These are phyloP conservation scores for Nemania sp. DNA, from an alignment of 2,329 filamentous ascomycete species.

Conservation along the genomic window DNA sequence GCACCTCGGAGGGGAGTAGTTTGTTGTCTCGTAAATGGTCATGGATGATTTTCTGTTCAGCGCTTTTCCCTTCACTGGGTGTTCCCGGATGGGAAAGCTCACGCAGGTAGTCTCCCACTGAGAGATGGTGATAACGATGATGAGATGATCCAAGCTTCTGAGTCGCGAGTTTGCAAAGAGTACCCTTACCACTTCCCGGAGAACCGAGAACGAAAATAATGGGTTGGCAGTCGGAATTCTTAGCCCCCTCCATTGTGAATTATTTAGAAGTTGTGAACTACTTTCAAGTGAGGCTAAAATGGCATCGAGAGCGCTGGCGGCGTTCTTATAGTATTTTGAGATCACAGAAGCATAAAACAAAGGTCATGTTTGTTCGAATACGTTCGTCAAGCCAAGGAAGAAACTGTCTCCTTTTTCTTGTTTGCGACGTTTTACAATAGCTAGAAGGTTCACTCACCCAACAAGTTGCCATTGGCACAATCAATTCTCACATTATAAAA, in stretches of 20 bases:
- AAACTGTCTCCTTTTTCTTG: too few relatives aligned
- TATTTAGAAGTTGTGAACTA: neutral
- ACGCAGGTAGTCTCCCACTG: slow-evolving; percentile 40
- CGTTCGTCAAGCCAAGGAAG: too few relatives aligned
- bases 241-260: slow-evolving; percentile 22
- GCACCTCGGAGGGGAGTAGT: slow-evolving; percentile 34
- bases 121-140: slow-evolving; percentile 34
- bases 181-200: slow-evolving; percentile 43
- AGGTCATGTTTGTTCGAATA: too few relatives aligned
- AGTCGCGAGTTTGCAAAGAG: slow-evolving; percentile 32
- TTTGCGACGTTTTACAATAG: too few relatives aligned
- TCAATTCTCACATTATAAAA: too few relatives aligned
- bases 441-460: too few relatives aligned
- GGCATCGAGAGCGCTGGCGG: too few relatives aligned
- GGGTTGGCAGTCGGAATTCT: neutral
- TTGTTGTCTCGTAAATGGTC: slow-evolving; percentile 27
- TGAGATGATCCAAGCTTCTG: neutral
- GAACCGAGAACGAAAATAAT: slow-evolving; percentile 44
- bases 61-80: neutral
- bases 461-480: too few relatives aligned
- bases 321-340: too few relatives aligned
- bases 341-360: too few relatives aligned
- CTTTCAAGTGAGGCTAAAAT: neutral
- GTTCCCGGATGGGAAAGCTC: slow-evolving; percentile 21
- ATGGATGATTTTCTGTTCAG: slow-evolving; percentile 28